Conservation (phyloP, 768 basidiomycete species). For the Phylloporus scabripes region DNA sequence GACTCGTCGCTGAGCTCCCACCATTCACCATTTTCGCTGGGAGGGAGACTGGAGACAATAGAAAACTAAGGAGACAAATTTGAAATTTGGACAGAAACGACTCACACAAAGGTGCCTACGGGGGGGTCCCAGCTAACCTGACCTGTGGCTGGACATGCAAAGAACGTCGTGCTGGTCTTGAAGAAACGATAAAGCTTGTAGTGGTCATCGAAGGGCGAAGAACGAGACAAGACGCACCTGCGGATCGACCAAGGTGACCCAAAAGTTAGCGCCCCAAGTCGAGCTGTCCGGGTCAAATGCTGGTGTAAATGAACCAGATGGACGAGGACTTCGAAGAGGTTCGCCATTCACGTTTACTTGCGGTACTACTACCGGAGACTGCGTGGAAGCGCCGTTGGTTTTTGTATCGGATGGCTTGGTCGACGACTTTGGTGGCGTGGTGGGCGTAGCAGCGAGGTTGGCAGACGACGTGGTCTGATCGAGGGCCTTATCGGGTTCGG, state of each 20-base stretch:
- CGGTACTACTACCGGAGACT: constrained; percentile 23
- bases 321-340: constrained; percentile 29
- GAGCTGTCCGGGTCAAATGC: constrained; percentile 35
- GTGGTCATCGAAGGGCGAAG: constrained; percentile 6
- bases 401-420: constrained; percentile 7
- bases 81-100: constrained; percentile 16
- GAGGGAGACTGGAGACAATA: constrained; percentile 56
- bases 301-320: constrained; percentile 20
- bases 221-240: constrained; percentile 48
- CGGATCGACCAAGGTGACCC: constrained; percentile 91
- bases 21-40: constrained; percentile 85
- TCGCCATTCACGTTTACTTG: constrained; percentile 35
- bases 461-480: constrained; percentile 18
- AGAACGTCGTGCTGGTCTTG: constrained; percentile 68
- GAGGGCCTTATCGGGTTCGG: constrained; percentile 22
- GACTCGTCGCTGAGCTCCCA: constrained; percentile 90
- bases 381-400: constrained; percentile 10
- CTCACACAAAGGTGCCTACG: constrained; percentile 81
- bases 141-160: constrained; percentile 88
- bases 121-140: constrained; percentile 94
- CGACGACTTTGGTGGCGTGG: constrained; percentile 4
- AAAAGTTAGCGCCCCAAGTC: constrained; percentile 87
- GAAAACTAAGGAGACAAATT: constrained; percentile 12
- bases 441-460: background rate
- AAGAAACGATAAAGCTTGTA: constrained; percentile 6